Percentiles rank a stretch among this genome's conserved stretches.
Evolutionary conservation across 257 asterid species (phyloP).

Genomic region (Nicotiana tabacum): DNA sequence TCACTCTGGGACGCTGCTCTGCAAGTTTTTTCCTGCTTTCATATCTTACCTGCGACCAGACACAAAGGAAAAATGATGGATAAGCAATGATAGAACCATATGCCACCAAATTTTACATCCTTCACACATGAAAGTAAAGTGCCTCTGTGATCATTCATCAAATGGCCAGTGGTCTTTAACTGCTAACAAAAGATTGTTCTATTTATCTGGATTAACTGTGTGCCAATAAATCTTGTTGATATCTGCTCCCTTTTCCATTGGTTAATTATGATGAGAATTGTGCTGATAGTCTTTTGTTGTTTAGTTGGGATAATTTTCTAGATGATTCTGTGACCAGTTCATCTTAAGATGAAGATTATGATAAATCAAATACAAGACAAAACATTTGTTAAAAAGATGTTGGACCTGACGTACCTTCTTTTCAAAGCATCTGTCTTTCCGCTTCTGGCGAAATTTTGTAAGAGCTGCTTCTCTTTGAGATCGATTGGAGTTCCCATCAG

Average conservation of each 20-base stretch:
- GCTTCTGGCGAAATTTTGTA: slow-evolving; percentile 69
- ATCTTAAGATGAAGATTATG: background rate
- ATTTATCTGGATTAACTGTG: background rate
- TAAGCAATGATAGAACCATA: background rate
- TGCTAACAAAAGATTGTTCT: background rate
- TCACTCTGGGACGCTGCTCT: slow-evolving; percentile 82
- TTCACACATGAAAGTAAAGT: background rate
- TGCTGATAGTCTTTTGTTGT: background rate
- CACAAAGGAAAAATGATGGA: background rate
- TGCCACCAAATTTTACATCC: background rate
- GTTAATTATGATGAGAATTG: background rate
- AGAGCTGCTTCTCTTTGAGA: slow-evolving; percentile 92
- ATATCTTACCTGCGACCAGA: slow-evolving; percentile 56
- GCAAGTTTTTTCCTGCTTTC: slow-evolving; percentile 89
- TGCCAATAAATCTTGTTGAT: background rate
- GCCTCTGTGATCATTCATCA: background rate
- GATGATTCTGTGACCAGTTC: background rate
- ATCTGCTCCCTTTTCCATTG: background rate
- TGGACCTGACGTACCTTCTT: slow-evolving; percentile 58
- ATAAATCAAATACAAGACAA: background rate
- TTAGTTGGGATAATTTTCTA: background rate
- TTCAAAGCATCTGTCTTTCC: slow-evolving; percentile 94
- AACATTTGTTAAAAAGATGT: background rate
- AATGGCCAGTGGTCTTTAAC: background rate
- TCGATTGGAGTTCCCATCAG: slow-evolving; percentile 45